A percentile compares a stretch with the other conserved stretches of the same genome.
Evolutionary conservation across 2,329 filamentous ascomycete species (phyloP).

Genomic region (Fusarium sarcochroum): DNA sequence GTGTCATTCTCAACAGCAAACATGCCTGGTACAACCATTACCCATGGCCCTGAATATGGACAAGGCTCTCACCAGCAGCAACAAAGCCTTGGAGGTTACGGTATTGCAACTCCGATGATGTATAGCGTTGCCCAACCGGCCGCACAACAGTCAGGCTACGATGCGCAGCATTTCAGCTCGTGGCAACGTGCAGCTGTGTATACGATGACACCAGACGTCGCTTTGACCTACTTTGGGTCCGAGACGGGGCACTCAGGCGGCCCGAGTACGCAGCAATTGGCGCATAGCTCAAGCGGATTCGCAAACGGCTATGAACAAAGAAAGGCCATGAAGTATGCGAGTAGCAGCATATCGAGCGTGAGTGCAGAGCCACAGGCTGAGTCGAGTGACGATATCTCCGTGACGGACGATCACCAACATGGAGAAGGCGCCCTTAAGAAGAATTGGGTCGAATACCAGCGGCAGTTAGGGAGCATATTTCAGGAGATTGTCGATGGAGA

Average conservation of each 20-base stretch:
- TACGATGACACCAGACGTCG: constrained; percentile 66
- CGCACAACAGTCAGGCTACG: constrained; percentile 77
- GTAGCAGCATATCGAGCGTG: constrained; percentile 62
- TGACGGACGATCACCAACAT: constrained; percentile 71
- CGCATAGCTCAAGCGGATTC: constrained; percentile 63
- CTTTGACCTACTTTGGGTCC: constrained; percentile 79
- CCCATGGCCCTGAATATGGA: constrained; percentile 76
- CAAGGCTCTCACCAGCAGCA: constrained; percentile 71
- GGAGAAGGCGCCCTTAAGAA: constrained; percentile 72
- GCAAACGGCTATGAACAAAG: constrained; percentile 76
- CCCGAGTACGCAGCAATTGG: constrained; percentile 65
- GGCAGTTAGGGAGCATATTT: constrained; percentile 76
- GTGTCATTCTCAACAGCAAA: constrained; percentile 67
- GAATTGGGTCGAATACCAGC: constrained; percentile 76
- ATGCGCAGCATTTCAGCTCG: constrained; percentile 80
- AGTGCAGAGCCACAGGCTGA: constrained; percentile 59
- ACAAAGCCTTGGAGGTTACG: constrained; percentile 71
- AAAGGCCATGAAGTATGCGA: constrained; percentile 67
- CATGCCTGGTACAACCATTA: constrained; percentile 68
- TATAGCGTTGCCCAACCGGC: constrained; percentile 80
- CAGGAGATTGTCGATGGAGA: constrained; percentile 73
- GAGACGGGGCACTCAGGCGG: constrained; percentile 65
- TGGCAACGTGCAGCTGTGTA: constrained; percentile 84
- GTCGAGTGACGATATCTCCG: constrained; percentile 60
- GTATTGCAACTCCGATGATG: constrained; percentile 75